Base-by-base conservation (phyloP, 208 protist species). In the Leptomonas seymouri region DNA sequence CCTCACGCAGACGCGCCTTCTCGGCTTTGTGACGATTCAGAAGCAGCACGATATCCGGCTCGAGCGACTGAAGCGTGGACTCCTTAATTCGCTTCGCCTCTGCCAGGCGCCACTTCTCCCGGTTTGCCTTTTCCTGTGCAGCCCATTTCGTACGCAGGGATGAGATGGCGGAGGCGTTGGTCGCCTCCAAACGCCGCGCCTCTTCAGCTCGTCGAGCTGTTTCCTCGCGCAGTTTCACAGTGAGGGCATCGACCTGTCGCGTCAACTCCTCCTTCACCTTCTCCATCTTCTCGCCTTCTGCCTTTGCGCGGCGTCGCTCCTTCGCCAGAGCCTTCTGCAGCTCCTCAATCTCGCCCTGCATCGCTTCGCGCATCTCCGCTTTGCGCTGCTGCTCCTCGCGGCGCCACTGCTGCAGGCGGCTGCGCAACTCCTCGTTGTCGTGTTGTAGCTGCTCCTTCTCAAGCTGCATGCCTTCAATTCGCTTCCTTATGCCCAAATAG, bases 11-110 rank as follows among this genome's bases (percentile, higher is more conserved):
- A 12, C 93, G 80, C 31, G 89, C 85, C 76, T 95, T 96, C 66
- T 97, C 93, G 6, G 93, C 87, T 73, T 94, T 94, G 81, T 97
- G 93, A 14, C 90, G 82, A 55, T 95, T 94, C 44, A 97, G 80
- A n/a, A 97, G 78, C 57, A 96, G 78, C 48, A 94, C 90, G 62
- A 97, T 97, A 57, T 97, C 93, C 9, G 93, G 93, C 76, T 97
- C 89, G 14, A 97, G 81, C 15, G 93, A 92, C 77, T 96, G 92
- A 55, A 97, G 71, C 27, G 93, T 95, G 27, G 80, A 90, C 62
- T 93, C 85, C 73, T 97, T 97, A 67, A 97, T 97, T 27, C 85
- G 81, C 68, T 91, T 95, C 20, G 89, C 89, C 82, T 97, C 91
- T 3, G 80, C 81, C 46, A 93, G 74, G 46, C 84, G 82, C 91